A percentile compares a stretch with the other conserved stretches of the same genome.
Conservation (phyloP, 371 early-diverging fungal genomes). For the Mycotypha africana region DNA sequence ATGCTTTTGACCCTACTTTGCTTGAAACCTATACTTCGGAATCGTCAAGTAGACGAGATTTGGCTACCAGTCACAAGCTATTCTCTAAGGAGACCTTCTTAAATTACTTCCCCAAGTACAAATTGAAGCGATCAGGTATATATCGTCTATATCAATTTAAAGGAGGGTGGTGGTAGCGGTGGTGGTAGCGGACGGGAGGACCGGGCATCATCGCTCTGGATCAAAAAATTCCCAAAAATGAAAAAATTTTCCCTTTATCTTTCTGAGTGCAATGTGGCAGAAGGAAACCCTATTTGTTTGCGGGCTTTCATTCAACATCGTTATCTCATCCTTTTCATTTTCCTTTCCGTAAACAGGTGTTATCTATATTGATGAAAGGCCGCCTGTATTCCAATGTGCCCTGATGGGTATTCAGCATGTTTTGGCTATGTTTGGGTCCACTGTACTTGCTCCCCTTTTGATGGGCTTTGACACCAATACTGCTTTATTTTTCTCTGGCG, state of each 20-base stretch:
- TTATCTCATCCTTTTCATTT: too few species aligned
- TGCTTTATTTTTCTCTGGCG: slow-evolving; percentile 51
- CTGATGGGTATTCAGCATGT: slow-evolving; percentile 53
- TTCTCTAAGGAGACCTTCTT: slow-evolving; percentile 15
- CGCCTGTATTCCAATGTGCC: slow-evolving; percentile 27
- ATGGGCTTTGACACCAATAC: slow-evolving; percentile 56
- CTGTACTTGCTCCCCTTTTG: slow-evolving; percentile 46
- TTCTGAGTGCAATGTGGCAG: too few species aligned
- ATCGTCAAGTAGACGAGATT: background rate
- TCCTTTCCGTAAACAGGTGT: slow-evolving; percentile 26
- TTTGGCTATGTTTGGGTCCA: slow-evolving; percentile 58
- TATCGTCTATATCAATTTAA: background rate
- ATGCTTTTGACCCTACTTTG: background rate
- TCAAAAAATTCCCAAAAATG: too few species aligned
- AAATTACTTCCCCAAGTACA: slow-evolving; percentile 19
- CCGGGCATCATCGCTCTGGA: too few species aligned
- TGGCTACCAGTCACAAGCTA: slow-evolving; percentile 11
- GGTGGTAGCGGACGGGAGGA: too few species aligned
- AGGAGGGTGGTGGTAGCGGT: too few species aligned
- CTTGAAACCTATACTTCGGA: background rate
- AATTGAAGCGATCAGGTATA: slow-evolving; percentile 15
- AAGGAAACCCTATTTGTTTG: too few species aligned
- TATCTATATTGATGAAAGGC: slow-evolving; percentile 45
- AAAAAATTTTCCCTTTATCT: too few species aligned
- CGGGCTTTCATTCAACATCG: too few species aligned